phyloP scores from a whole-genome alignment of 2,329 filamentous ascomycete genomes.

The Apiospora hydei region DNA sequence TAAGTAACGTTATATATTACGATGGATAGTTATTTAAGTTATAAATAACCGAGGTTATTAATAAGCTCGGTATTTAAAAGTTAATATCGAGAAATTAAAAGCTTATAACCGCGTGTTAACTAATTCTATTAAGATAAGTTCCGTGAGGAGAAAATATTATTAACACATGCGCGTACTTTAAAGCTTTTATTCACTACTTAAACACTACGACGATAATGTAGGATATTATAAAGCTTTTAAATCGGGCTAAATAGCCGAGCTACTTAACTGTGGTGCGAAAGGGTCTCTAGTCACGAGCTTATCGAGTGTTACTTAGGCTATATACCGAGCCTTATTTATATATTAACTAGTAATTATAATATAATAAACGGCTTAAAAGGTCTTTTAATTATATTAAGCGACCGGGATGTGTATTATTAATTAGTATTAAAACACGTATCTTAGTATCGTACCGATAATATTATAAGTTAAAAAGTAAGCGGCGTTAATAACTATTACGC shows the following conservation, averaged over 20 bases:
- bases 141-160: not conserved
- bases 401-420: too few relatives aligned
- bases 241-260: not conserved
- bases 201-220: too few relatives aligned
- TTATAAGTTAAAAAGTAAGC: too few relatives aligned
- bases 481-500: too few relatives aligned
- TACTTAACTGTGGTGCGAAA: not conserved
- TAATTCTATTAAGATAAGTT: not conserved
- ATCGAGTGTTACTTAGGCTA: too few relatives aligned
- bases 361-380: not conserved
- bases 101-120: not conserved
- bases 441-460: too few relatives aligned
- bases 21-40: too few relatives aligned
- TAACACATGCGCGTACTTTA: not conserved
- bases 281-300: not conserved
- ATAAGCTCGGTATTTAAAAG: not conserved
- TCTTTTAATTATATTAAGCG: too few relatives aligned
- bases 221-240: not conserved
- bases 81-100: not conserved
- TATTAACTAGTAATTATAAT: not conserved
- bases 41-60: too few relatives aligned
- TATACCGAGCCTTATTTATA: not conserved
- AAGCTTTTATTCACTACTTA: not conserved
- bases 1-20: too few relatives aligned
- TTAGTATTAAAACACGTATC: too few relatives aligned